phyloP scores from a whole-genome alignment of 2,329 filamentous ascomycete species.

The Lachnellula subtilissima region DNA sequence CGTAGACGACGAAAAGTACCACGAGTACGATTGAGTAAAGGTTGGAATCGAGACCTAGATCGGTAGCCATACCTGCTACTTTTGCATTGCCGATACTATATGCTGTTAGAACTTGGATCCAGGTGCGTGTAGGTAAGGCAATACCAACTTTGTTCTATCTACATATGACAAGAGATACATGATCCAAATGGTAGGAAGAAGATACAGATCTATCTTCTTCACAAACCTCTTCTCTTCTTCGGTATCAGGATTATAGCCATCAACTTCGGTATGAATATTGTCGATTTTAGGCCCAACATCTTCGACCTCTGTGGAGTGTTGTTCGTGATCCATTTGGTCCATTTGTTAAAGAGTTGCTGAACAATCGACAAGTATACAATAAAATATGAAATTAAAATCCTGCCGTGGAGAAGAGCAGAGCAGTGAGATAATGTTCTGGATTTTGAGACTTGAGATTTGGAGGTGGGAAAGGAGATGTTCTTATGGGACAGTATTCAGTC shows the following conservation, averaged over 20 bases:
- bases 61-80: slow-evolving; percentile 48
- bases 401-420: too few relatives aligned
- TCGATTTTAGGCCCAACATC: too few relatives aligned
- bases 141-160: slow-evolving; percentile 43
- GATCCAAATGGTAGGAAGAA: slow-evolving; percentile 48
- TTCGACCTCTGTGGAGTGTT: too few relatives aligned
- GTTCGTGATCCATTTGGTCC: too few relatives aligned
- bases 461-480: too few relatives aligned
- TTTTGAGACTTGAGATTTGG: too few relatives aligned
- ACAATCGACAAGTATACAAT: too few relatives aligned
- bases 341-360: too few relatives aligned
- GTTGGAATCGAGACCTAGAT: slow-evolving; percentile 34
- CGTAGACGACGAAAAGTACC: slow-evolving; percentile 46
- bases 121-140: neutral
- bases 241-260: slow-evolving; percentile 23
- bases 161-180: slow-evolving; percentile 55
- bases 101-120: neutral
- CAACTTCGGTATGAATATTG: too few relatives aligned
- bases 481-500: too few relatives aligned
- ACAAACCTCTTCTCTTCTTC: slow-evolving; percentile 33
- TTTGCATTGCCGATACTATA: slow-evolving; percentile 43
- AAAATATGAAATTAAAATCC: too few relatives aligned
- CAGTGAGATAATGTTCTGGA: too few relatives aligned
- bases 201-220: slow-evolving; percentile 47
- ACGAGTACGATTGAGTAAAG: slow-evolving; percentile 12